Evolutionary conservation across 352 stramenopile species (phyloP).

Genomic region (Phytophthora palmivora): DNA sequence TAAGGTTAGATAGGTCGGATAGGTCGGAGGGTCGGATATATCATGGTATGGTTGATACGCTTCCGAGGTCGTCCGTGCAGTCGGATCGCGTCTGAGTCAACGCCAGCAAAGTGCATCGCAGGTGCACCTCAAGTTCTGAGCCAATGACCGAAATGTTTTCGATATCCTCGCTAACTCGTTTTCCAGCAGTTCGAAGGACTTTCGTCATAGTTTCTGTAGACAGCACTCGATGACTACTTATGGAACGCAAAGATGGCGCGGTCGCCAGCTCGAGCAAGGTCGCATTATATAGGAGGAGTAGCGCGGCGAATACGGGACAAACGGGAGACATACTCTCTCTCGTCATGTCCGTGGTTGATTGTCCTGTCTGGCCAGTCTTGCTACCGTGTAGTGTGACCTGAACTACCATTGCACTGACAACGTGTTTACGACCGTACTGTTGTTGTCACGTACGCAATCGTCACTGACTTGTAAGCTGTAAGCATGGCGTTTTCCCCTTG

Average conservation of each 20-base stretch:
- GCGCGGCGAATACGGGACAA: too few species aligned
- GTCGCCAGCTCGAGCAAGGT: background rate
- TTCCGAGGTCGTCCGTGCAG: constrained; percentile 17
- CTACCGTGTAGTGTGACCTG: too few species aligned
- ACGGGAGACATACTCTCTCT: too few species aligned
- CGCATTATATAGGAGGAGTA: constrained; percentile 9
- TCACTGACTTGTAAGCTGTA: too few species aligned
- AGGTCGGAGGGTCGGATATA: too few species aligned
- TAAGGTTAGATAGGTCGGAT: too few species aligned
- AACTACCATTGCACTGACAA: too few species aligned
- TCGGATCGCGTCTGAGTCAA: constrained; percentile 5
- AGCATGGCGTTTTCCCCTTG: too few species aligned
- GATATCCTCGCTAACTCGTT: background rate
- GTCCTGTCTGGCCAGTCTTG: too few species aligned
- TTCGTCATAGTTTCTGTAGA: constrained; percentile 16
- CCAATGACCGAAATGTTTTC: constrained; percentile 12
- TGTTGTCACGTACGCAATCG: too few species aligned
- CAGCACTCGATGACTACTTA: background rate
- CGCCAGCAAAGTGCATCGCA: constrained; percentile 1
- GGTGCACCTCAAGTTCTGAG: constrained; percentile 8
- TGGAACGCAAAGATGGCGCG: constrained; percentile 7
- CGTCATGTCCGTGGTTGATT: too few species aligned
- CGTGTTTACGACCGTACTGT: too few species aligned
- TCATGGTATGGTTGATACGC: constrained; percentile 9
- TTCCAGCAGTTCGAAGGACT: constrained; percentile 11